Evolutionary conservation across 2,329 filamentous ascomycete species (phyloP).

Genomic region (Pseudocercospora vitis): DNA sequence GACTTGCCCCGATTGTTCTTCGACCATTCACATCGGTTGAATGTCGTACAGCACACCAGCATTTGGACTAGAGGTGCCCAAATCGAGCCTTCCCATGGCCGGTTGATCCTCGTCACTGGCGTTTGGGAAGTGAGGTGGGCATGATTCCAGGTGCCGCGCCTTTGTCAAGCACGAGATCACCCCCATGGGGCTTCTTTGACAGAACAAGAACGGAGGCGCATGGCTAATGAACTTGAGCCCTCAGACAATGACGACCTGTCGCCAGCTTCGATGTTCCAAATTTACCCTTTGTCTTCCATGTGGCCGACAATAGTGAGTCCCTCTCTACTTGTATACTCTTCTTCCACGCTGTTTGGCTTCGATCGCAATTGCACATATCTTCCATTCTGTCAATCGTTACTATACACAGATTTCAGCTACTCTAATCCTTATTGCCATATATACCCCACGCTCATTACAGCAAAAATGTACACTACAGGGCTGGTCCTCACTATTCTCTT

Average conservation of each 20-base stretch:
- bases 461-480: constrained; percentile 12
- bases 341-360: not conserved
- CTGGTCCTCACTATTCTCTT: constrained; percentile 16
- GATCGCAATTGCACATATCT: not conserved
- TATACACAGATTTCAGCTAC: not conserved
- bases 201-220: not conserved
- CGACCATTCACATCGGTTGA: no score
- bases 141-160: not conserved
- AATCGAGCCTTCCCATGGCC: no score
- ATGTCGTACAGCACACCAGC: no score
- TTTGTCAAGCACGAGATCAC: not conserved
- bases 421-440: not conserved
- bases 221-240: no score
- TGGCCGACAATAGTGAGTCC: not conserved
- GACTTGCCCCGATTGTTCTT: no score
- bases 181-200: not conserved
- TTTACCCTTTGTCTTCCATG: not conserved
- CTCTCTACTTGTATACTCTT: not conserved
- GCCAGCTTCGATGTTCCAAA: not conserved
- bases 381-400: not conserved
- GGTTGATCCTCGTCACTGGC: no score
- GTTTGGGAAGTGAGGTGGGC: no score
- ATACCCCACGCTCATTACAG: constrained; percentile 3
- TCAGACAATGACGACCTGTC: not conserved
- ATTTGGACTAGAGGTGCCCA: no score